Evolutionary conservation across 169 alveolate genomes (phyloP).

Genomic region (Eimeria falciformis): DNA sequence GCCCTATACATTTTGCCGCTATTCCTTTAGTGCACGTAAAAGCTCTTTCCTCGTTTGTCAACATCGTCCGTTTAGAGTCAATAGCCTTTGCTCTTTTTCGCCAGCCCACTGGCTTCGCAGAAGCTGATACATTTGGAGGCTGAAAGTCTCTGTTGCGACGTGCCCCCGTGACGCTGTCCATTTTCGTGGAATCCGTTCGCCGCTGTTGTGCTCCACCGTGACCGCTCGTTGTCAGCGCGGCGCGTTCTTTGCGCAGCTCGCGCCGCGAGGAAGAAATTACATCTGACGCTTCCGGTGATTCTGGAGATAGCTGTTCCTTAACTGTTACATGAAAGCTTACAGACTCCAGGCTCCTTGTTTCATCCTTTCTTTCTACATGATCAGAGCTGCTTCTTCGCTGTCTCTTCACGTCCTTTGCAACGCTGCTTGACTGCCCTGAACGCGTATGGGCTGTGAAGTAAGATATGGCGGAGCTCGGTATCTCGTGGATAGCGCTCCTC

Average conservation of each 20-base stretch:
- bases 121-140: background rate
- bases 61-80: background rate
- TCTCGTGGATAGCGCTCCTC: conserved; percentile 2
- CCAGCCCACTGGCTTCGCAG: background rate
- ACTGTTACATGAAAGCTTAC: background rate
- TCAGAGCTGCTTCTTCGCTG: background rate
- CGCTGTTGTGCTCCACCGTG: conserved; percentile 32
- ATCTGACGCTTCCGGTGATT: background rate
- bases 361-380: background rate
- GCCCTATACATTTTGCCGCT: conserved; percentile 27
- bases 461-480: background rate
- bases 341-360: background rate
- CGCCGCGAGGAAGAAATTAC: conserved; percentile 24
- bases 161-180: background rate
- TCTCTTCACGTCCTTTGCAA: conserved; percentile 30
- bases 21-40: background rate
- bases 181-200: background rate
- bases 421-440: background rate
- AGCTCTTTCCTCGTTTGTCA: background rate
- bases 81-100: background rate
- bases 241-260: conserved; percentile 13
- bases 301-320: conserved; percentile 5
- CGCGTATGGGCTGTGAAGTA: conserved; percentile 6
- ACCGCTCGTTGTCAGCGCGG: background rate
- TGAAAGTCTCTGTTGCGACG: background rate